Conservation (phyloP, 805 yeast genomes). For the Monosporozyma servazzii region DNA sequence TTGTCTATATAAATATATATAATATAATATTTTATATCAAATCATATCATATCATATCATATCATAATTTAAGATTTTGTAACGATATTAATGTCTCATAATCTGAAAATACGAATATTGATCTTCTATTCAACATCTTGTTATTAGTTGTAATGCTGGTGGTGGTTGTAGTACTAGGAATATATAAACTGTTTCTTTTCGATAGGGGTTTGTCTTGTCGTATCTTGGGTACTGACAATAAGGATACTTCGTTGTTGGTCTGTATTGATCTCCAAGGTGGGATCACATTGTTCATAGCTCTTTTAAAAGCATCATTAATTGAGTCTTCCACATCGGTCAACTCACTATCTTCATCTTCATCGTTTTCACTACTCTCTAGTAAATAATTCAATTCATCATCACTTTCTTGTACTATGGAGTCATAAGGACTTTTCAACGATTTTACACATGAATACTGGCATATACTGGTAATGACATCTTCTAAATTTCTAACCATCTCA, state of each 20-base stretch:
- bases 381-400: constrained; percentile 18
- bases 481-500: constrained; percentile 17
- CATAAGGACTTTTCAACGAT: neutral
- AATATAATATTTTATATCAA: neutral
- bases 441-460: constrained; percentile 11
- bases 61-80: constrained; percentile 3
- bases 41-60: neutral
- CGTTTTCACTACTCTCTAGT: constrained; percentile 8
- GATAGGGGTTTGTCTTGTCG: neutral
- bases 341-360: constrained; percentile 7
- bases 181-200: constrained; percentile 5
- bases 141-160: neutral
- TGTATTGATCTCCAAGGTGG: constrained; percentile 3
- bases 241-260: neutral
- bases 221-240: neutral
- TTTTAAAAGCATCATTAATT: constrained; percentile 14
- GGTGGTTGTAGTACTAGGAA: neutral
- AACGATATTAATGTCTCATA: constrained; percentile 9
- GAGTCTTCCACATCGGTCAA: constrained; percentile 3
- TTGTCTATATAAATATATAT: neutral
- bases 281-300: constrained; percentile 13
- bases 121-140: constrained; percentile 4
- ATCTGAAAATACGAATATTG: constrained; percentile 9
- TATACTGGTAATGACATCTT: constrained; percentile 22
- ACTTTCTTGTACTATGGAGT: neutral